Conservation (phyloP, 1,139 yeast species). For the Entelexis paramagnoliae region DNA sequence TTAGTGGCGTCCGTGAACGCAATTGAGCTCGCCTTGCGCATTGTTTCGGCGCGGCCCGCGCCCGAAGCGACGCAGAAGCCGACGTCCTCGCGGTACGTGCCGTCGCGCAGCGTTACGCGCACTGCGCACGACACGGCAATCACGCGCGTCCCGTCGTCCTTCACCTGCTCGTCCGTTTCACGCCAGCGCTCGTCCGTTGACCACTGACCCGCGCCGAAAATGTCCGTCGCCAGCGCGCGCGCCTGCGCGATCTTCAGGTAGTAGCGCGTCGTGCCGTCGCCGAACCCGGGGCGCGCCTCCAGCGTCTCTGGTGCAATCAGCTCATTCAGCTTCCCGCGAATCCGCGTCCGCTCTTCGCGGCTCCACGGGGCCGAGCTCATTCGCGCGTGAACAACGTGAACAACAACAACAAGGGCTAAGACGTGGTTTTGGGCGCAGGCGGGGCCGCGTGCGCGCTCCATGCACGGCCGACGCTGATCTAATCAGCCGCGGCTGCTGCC, state of each 20-base stretch:
- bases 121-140: slow-evolving; percentile 55
- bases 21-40: slow-evolving; percentile 62
- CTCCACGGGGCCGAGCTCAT: slow-evolving; percentile 4
- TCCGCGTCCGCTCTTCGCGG: slow-evolving; percentile 4
- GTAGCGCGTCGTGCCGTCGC: not conserved
- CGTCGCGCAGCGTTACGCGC: slow-evolving; percentile 58
- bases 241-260: slow-evolving; percentile 10
- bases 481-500: no score
- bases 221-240: slow-evolving; percentile 43
- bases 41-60: slow-evolving; percentile 40
- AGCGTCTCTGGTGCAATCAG: slow-evolving; percentile 71
- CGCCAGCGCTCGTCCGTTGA: slow-evolving; percentile 38
- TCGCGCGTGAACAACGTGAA: not conserved
- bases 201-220: slow-evolving; percentile 63
- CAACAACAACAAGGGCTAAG: no score
- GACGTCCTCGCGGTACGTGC: slow-evolving; percentile 65
- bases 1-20: slow-evolving; percentile 70
- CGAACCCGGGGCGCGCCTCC: not conserved
- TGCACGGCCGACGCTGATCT: no score
- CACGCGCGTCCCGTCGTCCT: slow-evolving; percentile 35
- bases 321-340: slow-evolving; percentile 14
- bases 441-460: no score
- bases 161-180: slow-evolving; percentile 28
- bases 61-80: slow-evolving; percentile 67
- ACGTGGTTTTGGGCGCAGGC: no score